These are phyloP conservation scores for Botrytis pseudocinerea DNA, from an alignment of 2,329 filamentous ascomycete genomes.

Conservation along the genomic window DNA sequence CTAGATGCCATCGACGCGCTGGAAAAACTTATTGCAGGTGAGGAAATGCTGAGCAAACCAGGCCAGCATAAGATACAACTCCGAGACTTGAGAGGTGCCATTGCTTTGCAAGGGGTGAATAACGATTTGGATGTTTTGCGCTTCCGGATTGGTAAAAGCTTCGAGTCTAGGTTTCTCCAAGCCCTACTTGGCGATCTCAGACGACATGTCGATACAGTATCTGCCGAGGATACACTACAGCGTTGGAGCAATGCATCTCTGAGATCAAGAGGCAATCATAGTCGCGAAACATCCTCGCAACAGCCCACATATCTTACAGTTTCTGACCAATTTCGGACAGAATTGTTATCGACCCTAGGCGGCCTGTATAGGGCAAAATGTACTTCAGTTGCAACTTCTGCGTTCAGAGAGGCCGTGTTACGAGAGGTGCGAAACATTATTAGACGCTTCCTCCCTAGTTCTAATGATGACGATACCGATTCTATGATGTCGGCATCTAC, in stretches of 20 bases:
- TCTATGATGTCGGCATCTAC: constrained; percentile 87
- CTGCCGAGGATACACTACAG: constrained; percentile 71
- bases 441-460: constrained; percentile 81
- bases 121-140: constrained; percentile 75
- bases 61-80: constrained; percentile 40
- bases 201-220: constrained; percentile 74
- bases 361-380: constrained; percentile 82
- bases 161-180: constrained; percentile 77
- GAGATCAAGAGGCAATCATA: constrained; percentile 63
- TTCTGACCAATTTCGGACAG: constrained; percentile 67
- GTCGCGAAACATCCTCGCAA: constrained; percentile 65
- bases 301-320: constrained; percentile 74
- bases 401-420: constrained; percentile 80
- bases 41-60: constrained; percentile 45
- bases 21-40: constrained; percentile 78
- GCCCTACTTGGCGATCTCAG: constrained; percentile 78
- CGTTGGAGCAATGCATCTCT: constrained; percentile 81
- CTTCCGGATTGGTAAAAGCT: constrained; percentile 80
- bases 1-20: constrained; percentile 75
- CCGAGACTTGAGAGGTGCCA: constrained; percentile 73
- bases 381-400: constrained; percentile 76
- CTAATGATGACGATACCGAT: constrained; percentile 89
- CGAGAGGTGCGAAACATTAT: constrained; percentile 87
- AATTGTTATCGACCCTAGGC: constrained; percentile 68
- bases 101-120: constrained; percentile 76